Conservation (phyloP, 129 eudicot genomes). For the Cynara cardunculus region DNA sequence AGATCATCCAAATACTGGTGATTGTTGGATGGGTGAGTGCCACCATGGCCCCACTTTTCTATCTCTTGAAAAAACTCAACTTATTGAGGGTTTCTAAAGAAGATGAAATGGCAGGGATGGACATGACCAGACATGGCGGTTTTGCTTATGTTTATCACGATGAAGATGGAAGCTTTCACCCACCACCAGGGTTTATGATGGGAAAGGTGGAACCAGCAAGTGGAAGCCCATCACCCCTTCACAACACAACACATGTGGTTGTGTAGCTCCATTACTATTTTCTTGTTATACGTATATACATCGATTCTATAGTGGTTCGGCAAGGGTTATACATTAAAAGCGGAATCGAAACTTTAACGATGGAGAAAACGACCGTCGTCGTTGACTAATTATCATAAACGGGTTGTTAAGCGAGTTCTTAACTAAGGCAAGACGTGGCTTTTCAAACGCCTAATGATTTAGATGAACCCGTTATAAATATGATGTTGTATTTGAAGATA, state of each 20-base stretch:
- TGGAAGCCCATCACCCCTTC: constrained; percentile 26
- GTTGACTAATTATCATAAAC: background rate
- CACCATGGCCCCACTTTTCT: constrained; percentile 63
- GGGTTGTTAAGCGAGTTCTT: background rate
- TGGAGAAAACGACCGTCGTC: background rate
- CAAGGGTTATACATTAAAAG: background rate
- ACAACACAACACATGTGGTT: background rate
- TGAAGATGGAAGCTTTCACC: constrained; percentile 37
- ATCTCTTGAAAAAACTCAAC: constrained; percentile 35
- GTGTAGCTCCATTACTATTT: background rate
- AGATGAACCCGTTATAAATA: background rate
- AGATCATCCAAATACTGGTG: constrained; percentile 52
- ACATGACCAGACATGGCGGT: constrained; percentile 61
- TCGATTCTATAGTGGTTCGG: background rate
- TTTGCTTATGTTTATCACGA: constrained; percentile 64
- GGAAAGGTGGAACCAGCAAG: constrained; percentile 49
- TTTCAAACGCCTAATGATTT: too few species aligned
- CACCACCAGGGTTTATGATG: constrained; percentile 38
- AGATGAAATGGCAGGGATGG: constrained; percentile 69
- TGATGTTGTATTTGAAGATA: background rate
- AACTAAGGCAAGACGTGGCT: background rate
- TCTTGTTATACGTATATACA: background rate
- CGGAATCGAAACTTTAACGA: background rate
- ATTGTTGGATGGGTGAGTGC: constrained; percentile 55
- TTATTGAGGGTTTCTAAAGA: constrained; percentile 49